Percentiles rank a stretch among this genome's conserved stretches.
These are phyloP conservation scores for Globisporangium solare DNA, from an alignment of 352 stramenopile genomes.

Conservation along the genomic window DNA sequence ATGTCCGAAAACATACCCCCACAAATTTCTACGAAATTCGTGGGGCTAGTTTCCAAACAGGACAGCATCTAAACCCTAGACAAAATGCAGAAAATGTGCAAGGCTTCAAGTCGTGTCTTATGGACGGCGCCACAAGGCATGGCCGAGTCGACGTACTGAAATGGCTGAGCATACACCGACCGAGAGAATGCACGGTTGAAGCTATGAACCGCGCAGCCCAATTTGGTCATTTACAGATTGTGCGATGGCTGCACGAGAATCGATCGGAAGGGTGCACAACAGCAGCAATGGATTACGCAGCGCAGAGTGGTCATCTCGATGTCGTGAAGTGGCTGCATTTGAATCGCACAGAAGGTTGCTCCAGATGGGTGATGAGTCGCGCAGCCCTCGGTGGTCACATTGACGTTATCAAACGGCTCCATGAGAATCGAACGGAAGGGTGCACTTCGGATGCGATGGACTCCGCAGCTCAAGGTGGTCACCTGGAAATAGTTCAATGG, in stretches of 20 bases:
- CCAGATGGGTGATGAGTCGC: background rate
- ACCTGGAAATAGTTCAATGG: conserved; percentile 6
- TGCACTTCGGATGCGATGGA: conserved; percentile 6
- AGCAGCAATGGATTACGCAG: conserved; percentile 9
- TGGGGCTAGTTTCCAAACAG: too few species aligned
- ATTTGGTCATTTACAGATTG: background rate
- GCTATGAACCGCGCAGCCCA: conserved; percentile 9
- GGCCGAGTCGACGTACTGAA: background rate
- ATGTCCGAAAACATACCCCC: too few species aligned
- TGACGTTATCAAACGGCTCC: background rate
- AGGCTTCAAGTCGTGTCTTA: conserved; percentile 2
- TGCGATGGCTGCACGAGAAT: conserved; percentile 6
- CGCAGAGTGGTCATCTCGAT: conserved; percentile 1
- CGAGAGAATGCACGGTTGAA: background rate
- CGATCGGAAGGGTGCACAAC: conserved; percentile 7
- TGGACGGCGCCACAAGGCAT: conserved; percentile 4
- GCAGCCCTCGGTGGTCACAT: conserved; percentile 1
- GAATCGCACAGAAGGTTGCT: conserved; percentile 7
- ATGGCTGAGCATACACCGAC: conserved; percentile 2
- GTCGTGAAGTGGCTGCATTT: conserved; percentile 9
- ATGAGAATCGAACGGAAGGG: conserved; percentile 1
- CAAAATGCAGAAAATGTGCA: conserved; percentile 4
- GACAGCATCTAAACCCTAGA: too few species aligned
- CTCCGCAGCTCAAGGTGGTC: background rate
- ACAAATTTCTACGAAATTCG: too few species aligned